A percentile compares a stretch with the other conserved stretches of the same genome.
Evolutionary conservation across 345 rosid species (phyloP).

Genomic region (Citrus trifoliata): DNA sequence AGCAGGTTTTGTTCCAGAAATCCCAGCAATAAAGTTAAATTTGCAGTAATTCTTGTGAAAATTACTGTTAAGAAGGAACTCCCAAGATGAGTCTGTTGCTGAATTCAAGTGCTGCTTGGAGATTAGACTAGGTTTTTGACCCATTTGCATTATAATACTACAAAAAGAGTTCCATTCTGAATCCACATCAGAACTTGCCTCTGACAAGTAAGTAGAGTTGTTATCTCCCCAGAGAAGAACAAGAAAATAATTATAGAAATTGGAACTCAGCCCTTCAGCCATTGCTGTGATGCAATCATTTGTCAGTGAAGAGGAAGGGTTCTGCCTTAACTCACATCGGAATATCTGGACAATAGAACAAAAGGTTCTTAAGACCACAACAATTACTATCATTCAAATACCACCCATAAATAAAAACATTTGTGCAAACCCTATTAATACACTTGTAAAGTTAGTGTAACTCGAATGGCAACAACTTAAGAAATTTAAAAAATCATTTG

Average conservation of each 20-base stretch:
- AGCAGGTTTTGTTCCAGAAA: slow-evolving; percentile 30
- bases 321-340: slow-evolving; percentile 70
- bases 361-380: slow-evolving; percentile 5
- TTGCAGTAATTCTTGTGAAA: slow-evolving; percentile 70
- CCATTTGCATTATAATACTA: slow-evolving; percentile 55
- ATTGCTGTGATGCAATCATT: slow-evolving; percentile 82
- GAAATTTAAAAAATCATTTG: background rate
- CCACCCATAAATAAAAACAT: background rate
- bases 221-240: slow-evolving; percentile 81
- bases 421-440: background rate
- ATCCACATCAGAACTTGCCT: slow-evolving; percentile 47
- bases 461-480: background rate
- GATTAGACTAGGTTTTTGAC: slow-evolving; percentile 39
- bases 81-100: slow-evolving; percentile 65
- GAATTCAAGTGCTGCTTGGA: slow-evolving; percentile 34
- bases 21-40: slow-evolving; percentile 31
- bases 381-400: background rate
- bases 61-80: slow-evolving; percentile 76
- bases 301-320: slow-evolving; percentile 79
- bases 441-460: background rate
- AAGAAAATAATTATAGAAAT: slow-evolving; percentile 69
- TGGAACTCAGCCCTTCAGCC: slow-evolving; percentile 78
- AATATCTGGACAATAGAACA: slow-evolving; percentile 48
- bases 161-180: slow-evolving; percentile 78
- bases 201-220: slow-evolving; percentile 37